Conservation (phyloP, 768 basidiomycete species). For the Tulasnella calospora region DNA sequence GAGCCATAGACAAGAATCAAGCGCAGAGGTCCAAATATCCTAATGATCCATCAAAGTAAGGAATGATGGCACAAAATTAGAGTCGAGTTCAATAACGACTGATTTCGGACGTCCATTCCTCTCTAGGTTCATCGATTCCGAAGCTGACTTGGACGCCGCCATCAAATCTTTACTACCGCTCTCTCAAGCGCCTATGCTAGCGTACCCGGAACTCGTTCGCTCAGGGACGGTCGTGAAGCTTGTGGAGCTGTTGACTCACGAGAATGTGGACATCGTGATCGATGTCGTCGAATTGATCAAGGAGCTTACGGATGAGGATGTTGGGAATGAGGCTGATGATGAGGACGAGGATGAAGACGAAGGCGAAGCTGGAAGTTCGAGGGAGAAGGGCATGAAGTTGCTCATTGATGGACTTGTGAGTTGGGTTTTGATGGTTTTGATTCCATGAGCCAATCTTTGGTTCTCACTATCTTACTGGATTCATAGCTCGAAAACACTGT, state of each 20-base stretch:
- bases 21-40: constrained; percentile 95
- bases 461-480: constrained; percentile 22
- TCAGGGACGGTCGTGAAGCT: constrained; percentile 66
- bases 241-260: constrained; percentile 84
- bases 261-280: constrained; percentile 96
- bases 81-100: background rate
- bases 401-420: constrained; percentile 69
- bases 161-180: constrained; percentile 85
- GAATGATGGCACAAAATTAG: constrained; percentile 14
- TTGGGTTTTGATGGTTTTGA: constrained; percentile 40
- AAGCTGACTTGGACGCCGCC: constrained; percentile 85
- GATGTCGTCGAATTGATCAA: constrained; percentile 88
- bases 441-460: background rate
- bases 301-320: constrained; percentile 95
- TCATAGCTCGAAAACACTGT: constrained; percentile 78
- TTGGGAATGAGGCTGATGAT: constrained; percentile 67
- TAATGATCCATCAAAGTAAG: constrained; percentile 83
- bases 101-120: background rate
- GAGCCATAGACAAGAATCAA: constrained; percentile 89
- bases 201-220: constrained; percentile 85
- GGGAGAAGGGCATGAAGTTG: constrained; percentile 64
- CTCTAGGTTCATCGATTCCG: constrained; percentile 93
- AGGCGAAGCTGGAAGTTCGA: constrained; percentile 45
- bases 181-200: constrained; percentile 72
- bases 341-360: constrained; percentile 59